Evolutionary conservation across 192 early-diverging fungal species (phyloP), one percentile per base, ranked within the genome.

Genomic region (Coemansia sp.): DNA sequence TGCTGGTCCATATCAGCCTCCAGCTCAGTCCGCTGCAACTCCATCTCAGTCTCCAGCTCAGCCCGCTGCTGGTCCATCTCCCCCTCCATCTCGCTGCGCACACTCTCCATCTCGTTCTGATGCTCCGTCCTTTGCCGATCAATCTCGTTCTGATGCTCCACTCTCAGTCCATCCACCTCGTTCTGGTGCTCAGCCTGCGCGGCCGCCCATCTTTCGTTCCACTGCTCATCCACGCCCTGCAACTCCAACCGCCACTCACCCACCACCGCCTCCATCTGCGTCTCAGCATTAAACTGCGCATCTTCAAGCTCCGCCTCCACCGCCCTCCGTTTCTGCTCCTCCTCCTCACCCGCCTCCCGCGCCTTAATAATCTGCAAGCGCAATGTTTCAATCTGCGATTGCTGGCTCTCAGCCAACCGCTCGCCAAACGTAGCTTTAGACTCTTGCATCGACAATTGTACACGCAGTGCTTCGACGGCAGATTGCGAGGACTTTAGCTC

Each of bases 401-500:
- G 66, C 59, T 87, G 84, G 57, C 66, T 69, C 19, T 74, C 73
- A 29, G 73, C 73, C 13, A 73, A 47, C 45, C 64, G 65, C 59
- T 85, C 75, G 26, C 69, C 70, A 51, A 79, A 83, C 19, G 74
- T 61, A 13, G 87, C 74, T 39, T 78, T 78, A 3, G 78, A 74
- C 53, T 85, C 78, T 20, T 88, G 85, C 68, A 89, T 85, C 27
- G 84, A 70, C 38, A 86, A 68, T 22, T 83, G 75, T 29, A 75
- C 64, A 22, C 84, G 81, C 23, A 86, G 82, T 12, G 82, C 84
- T 29, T 78, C 85, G 45, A 91, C 41, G 6, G 84, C 75, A 18
- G 87, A 87, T 26, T 79, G 81, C 3, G 86, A 71, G 54, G 84
- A 61, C n/a, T 73, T 68, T 32, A 91, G 65, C 56, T 91, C 83